phyloP scores from a whole-genome alignment of 2,329 filamentous ascomycete species.

The Sclerotiophoma versabilis region DNA sequence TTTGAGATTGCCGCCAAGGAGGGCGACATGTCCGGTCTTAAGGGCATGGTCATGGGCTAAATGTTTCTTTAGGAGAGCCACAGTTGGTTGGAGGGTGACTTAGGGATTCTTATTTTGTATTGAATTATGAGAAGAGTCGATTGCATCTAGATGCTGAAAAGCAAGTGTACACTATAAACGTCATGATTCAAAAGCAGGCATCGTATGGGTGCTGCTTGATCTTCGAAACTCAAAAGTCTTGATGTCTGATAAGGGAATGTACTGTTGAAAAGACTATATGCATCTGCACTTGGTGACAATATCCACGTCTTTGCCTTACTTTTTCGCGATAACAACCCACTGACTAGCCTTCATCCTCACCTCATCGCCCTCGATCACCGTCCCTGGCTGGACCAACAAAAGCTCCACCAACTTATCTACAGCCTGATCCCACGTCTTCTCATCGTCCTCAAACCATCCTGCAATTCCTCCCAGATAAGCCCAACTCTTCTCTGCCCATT shows the following conservation, averaged over 20 bases:
- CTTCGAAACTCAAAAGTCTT: constrained; percentile 13
- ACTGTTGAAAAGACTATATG: constrained; percentile 13
- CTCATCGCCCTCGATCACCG: constrained; percentile 31
- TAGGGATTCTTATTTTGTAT: constrained; percentile 16
- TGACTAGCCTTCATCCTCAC: constrained; percentile 40
- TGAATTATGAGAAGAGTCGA: constrained; percentile 10
- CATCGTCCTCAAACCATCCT: constrained; percentile 35
- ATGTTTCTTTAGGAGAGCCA: constrained; percentile 6
- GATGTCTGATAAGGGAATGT: constrained; percentile 20
- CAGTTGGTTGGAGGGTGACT: neutral
- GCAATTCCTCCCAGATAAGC: constrained; percentile 39
- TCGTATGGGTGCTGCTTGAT: constrained; percentile 10
- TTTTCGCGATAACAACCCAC: constrained; percentile 39
- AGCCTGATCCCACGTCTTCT: constrained; percentile 39
- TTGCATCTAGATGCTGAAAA: constrained; percentile 18
- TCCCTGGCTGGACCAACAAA: constrained; percentile 26
- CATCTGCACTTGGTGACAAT: neutral
- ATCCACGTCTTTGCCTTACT: constrained; percentile 5
- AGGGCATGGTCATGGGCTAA: constrained; percentile 68
- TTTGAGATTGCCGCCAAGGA: constrained; percentile 99
- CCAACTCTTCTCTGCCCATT: constrained; percentile 40
- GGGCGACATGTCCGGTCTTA: constrained; percentile 85
- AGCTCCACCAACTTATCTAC: constrained; percentile 31
- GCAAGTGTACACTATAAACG: constrained; percentile 22
- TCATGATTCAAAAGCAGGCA: constrained; percentile 18